Evolutionary conservation across 805 yeast species (phyloP).

Genomic region (Schwanniomyces vanrijiae): DNA sequence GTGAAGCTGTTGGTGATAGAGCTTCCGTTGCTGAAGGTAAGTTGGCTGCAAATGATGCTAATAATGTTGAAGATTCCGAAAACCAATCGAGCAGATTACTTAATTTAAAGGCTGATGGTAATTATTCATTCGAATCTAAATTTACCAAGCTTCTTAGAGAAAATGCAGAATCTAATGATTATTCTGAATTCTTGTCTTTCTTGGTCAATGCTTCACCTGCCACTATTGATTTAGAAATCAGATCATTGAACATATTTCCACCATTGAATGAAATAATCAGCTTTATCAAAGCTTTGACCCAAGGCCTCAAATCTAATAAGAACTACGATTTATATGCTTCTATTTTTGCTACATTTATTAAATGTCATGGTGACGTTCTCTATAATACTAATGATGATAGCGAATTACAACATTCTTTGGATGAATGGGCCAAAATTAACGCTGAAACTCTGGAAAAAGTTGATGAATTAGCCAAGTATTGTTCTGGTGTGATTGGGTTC

Average conservation of each 20-base stretch:
- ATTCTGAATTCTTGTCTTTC: conserved; percentile 50
- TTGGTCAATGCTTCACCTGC: conserved; percentile 71
- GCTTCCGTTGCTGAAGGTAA: conserved; percentile 49
- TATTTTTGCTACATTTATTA: conserved; percentile 69
- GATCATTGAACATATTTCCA: conserved; percentile 66
- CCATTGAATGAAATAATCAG: conserved; percentile 66
- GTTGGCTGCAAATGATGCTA: conserved; percentile 7
- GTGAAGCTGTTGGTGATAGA: conserved; percentile 69
- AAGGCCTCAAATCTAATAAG: conserved; percentile 53
- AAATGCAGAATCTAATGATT: conserved; percentile 43
- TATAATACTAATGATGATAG: conserved; percentile 33
- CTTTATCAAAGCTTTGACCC: conserved; percentile 67
- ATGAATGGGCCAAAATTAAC: conserved; percentile 49
- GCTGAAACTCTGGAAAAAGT: conserved; percentile 44
- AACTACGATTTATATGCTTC: conserved; percentile 84
- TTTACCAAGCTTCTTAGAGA: conserved; percentile 68
- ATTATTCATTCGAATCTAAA: conserved; percentile 63
- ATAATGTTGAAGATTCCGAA: conserved; percentile 21
- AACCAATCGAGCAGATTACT: conserved; percentile 33
- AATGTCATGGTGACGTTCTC: conserved; percentile 82
- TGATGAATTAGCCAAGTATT: conserved; percentile 72
- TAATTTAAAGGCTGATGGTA: conserved; percentile 26
- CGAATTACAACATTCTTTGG: conserved; percentile 46
- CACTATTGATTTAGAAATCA: conserved; percentile 78
- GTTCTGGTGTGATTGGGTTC: conserved; percentile 75